These are phyloP conservation scores for Botrytis fragariae DNA, from an alignment of 2,329 filamentous ascomycete genomes.

Conservation along the genomic window DNA sequence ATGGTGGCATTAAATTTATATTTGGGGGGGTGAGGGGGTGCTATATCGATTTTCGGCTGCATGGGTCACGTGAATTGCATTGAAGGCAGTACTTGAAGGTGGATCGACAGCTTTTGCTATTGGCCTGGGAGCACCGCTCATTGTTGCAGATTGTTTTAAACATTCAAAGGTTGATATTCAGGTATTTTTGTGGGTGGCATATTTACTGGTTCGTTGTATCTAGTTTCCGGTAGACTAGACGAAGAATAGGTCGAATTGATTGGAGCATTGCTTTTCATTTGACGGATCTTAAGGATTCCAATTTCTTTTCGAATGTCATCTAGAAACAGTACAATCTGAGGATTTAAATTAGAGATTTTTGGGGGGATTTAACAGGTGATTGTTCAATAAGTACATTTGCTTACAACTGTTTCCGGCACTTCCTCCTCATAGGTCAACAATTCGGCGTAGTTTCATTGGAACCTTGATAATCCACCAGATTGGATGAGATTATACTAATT, in stretches of 20 bases:
- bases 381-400: not conserved
- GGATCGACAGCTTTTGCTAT: too few species aligned
- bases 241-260: not conserved
- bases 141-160: not conserved
- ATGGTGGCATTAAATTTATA: not conserved
- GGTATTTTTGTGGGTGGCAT: not conserved
- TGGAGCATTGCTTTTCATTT: not conserved
- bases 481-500: not conserved
- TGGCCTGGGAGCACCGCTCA: not conserved
- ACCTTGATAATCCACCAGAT: not conserved
- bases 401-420: too few species aligned
- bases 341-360: not conserved
- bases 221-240: conserved; percentile 1
- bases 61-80: not conserved
- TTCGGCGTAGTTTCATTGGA: not conserved
- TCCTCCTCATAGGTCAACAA: not conserved
- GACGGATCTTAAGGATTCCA: not conserved
- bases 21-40: not conserved
- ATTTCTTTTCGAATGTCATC: not conserved
- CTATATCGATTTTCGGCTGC: not conserved
- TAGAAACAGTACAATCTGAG: not conserved
- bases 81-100: not conserved
- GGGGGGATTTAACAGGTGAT: not conserved
- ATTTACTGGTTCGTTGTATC: not conserved
- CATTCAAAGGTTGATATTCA: not conserved